A percentile compares a stretch with the other conserved stretches of the same genome.
phyloP scores from a whole-genome alignment of 306 rosid genomes.

The Comarum palustre region DNA sequence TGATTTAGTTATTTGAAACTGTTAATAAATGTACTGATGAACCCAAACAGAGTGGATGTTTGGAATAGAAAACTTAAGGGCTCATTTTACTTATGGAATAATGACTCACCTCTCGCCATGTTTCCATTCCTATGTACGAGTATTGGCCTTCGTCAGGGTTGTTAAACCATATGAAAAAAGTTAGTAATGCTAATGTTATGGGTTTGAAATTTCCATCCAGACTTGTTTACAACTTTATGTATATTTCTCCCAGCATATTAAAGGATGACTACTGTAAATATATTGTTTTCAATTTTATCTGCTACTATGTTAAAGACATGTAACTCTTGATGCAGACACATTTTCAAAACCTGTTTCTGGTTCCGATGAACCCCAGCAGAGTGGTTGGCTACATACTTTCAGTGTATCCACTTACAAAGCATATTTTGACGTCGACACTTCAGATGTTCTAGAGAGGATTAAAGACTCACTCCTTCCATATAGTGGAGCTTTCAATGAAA shows the following conservation, averaged over 20 bases:
- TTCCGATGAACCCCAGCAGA: constrained; percentile 74
- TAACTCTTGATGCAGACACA: constrained; percentile 55
- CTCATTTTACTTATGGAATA: neutral
- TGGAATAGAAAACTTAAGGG: constrained; percentile 1
- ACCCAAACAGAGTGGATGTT: neutral
- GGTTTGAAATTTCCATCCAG: neutral
- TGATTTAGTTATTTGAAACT: neutral
- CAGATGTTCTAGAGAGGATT: constrained; percentile 84
- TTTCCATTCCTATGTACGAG: neutral
- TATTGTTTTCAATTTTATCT: neutral
- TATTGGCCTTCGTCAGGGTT: neutral
- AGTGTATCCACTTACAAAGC: constrained; percentile 70
- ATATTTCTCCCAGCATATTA: neutral
- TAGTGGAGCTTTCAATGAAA: constrained; percentile 83
- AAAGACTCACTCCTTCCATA: constrained; percentile 79
- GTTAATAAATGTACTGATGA: neutral
- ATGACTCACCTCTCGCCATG: neutral
- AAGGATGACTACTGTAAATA: neutral
- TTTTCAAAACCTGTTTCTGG: constrained; percentile 83
- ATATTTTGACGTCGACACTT: constrained; percentile 82
- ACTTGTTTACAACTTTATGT: neutral
- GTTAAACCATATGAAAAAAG: neutral
- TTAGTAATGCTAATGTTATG: neutral
- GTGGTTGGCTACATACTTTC: constrained; percentile 72
- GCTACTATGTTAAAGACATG: constrained; percentile 15